A percentile compares a stretch with the other conserved stretches of the same genome.
These are phyloP conservation scores for Phytophthora quininea DNA, from an alignment of 352 stramenopile genomes.

Conservation along the genomic window DNA sequence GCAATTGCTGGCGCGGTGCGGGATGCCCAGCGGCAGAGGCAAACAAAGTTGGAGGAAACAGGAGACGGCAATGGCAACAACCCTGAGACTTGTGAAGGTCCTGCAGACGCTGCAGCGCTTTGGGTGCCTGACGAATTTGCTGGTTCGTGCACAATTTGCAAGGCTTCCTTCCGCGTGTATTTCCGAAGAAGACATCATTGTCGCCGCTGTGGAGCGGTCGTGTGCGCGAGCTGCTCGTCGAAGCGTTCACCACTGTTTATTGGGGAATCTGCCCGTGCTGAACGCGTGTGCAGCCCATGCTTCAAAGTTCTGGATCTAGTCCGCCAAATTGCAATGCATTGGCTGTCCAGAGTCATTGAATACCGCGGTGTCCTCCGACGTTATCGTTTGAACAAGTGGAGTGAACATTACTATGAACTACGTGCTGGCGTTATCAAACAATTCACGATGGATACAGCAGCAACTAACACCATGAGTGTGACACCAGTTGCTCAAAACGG, in stretches of 20 bases:
- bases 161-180: slow-evolving; percentile 70
- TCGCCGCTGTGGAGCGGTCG: slow-evolving; percentile 74
- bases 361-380: slow-evolving; percentile 74
- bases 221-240: slow-evolving; percentile 80
- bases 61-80: slow-evolving; percentile 29
- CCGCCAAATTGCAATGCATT: slow-evolving; percentile 66
- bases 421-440: slow-evolving; percentile 78
- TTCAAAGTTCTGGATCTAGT: slow-evolving; percentile 72
- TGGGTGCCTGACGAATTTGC: slow-evolving; percentile 82
- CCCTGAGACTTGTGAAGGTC: slow-evolving; percentile 43
- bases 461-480: slow-evolving; percentile 5
- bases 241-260: slow-evolving; percentile 74
- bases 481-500: slow-evolving; percentile 22
- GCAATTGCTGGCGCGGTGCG: slow-evolving; percentile 59
- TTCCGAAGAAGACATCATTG: slow-evolving; percentile 82
- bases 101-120: slow-evolving; percentile 67
- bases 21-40: slow-evolving; percentile 47
- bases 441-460: slow-evolving; percentile 63
- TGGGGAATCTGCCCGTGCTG: slow-evolving; percentile 59
- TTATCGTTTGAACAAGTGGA: slow-evolving; percentile 81
- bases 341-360: slow-evolving; percentile 73
- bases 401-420: slow-evolving; percentile 83
- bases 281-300: slow-evolving; percentile 76
- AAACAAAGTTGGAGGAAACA: slow-evolving; percentile 15
- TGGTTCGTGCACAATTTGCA: slow-evolving; percentile 71